Percentiles rank a stretch among this genome's conserved stretches.
Evolutionary conservation across 2,329 filamentous ascomycete species (phyloP).

Genomic region (Colletotrichum liaoningense): DNA sequence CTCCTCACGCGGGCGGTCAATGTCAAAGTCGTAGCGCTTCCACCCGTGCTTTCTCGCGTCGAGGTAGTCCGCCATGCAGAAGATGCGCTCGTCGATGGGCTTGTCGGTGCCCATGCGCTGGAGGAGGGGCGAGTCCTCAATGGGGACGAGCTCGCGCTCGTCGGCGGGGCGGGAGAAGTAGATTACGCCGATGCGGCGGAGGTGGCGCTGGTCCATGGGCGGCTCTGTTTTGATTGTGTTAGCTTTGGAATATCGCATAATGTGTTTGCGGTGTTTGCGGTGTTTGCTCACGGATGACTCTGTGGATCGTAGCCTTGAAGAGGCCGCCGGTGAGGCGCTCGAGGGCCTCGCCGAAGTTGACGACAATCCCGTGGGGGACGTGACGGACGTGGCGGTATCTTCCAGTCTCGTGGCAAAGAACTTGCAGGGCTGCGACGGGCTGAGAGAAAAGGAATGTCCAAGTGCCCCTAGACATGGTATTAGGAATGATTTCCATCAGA

Average conservation of each 20-base stretch:
- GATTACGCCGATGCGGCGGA: conserved; percentile 50
- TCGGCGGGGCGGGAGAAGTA: conserved; percentile 53
- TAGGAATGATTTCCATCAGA: not conserved
- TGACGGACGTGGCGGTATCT: conserved; percentile 51
- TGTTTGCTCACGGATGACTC: conserved; percentile 38
- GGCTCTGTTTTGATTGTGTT: conserved; percentile 33
- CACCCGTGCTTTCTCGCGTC: conserved; percentile 45
- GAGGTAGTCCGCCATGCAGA: conserved; percentile 43
- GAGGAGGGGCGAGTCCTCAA: conserved; percentile 47
- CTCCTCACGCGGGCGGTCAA: conserved; percentile 37
- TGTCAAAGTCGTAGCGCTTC: conserved; percentile 44
- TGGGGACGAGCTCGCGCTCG: conserved; percentile 48
- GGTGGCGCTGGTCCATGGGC: conserved; percentile 48
- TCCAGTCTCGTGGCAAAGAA: conserved; percentile 46
- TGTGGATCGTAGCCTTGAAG: conserved; percentile 46
- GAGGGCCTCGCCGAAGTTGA: conserved; percentile 50
- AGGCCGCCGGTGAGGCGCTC: conserved; percentile 46
- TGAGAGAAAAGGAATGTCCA: conserved; percentile 53
- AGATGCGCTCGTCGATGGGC: conserved; percentile 42
- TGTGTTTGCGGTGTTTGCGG: not conserved
- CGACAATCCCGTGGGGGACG: conserved; percentile 49
- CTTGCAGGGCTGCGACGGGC: conserved; percentile 51
- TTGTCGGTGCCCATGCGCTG: conserved; percentile 42
- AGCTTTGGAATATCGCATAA: too few species aligned
- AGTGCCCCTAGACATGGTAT: conserved; percentile 40